These are phyloP conservation scores for Podaxis sp. DNA, from an alignment of 768 basidiomycete species.

Conservation along the genomic window DNA sequence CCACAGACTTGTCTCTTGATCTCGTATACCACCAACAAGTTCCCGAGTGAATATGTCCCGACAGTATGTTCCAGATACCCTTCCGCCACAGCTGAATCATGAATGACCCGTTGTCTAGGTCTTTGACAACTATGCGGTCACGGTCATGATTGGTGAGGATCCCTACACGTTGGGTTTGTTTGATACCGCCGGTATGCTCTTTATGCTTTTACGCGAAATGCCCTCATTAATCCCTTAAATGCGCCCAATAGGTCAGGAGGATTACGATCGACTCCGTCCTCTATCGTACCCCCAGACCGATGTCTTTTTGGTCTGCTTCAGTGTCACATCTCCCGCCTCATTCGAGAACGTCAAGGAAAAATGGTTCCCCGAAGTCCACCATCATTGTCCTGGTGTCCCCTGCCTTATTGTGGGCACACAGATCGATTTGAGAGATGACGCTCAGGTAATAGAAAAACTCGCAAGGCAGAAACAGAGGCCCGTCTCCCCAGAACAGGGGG, in stretches of 20 bases:
- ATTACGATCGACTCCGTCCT: constrained; percentile 98
- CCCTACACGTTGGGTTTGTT: constrained; percentile 98
- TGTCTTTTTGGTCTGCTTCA: constrained; percentile 99
- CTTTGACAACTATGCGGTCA: constrained; percentile 98
- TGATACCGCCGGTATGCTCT: constrained; percentile 90
- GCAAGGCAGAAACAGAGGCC: constrained; percentile 96
- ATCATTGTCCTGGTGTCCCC: constrained; percentile 98
- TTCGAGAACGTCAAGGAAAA: constrained; percentile 99
- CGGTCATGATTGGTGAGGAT: constrained; percentile 99
- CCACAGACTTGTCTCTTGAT: constrained; percentile 92
- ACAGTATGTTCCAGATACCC: constrained; percentile 62
- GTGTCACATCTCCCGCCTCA: constrained; percentile 95
- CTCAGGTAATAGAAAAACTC: constrained; percentile 91
- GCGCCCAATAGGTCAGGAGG: constrained; percentile 80
- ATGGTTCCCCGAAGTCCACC: constrained; percentile 99
- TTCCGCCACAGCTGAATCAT: constrained; percentile 22
- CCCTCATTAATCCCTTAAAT: constrained; percentile 12
- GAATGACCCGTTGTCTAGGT: constrained; percentile 48
- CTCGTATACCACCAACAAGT: constrained; percentile 97
- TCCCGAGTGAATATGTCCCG: constrained; percentile 98
- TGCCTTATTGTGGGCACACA: constrained; percentile 99
- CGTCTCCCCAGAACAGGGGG: constrained; percentile 83
- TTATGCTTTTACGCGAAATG: constrained; percentile 1
- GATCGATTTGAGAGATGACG: constrained; percentile 93
- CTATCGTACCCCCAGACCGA: constrained; percentile 99